Base-by-base conservation (phyloP, 2,329 filamentous ascomycete genomes). In the Colletotrichum sidae region DNA sequence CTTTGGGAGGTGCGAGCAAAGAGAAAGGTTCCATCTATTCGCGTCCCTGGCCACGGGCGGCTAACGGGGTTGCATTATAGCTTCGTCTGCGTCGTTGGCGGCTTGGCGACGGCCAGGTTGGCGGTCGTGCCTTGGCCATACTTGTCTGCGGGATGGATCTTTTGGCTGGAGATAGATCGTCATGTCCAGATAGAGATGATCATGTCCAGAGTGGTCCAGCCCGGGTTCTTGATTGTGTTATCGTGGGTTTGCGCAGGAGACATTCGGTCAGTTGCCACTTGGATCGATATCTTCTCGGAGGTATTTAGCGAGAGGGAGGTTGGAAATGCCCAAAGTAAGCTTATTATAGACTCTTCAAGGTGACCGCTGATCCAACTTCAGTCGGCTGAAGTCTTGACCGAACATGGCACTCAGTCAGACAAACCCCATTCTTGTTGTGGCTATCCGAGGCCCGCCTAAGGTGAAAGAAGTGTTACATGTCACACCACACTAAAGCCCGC, bases 21-120 rank as follows among this genome's bases (percentile, higher is more conserved):
- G 17, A 25, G 62, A 57, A 65, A 65, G 62, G 62, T 65, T n/a
- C n/a, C 39, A 46, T 65, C 62, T 65, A 12, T 17, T 25, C 41
- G 5, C 39, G 52, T 37, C 34, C 57, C 45, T 38, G 45, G 35
- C 13, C 46, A 13, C 38, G 9, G 9, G 50, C 39, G 39, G 51
- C 15, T 25, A 25, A 25, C 25, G 25, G 50, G 44, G 39, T 61
- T 65, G 46, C 51, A 65, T 46, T 42, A 15, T 38, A 15, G 51
- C 57, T 47, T 65, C 34, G 45, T 51, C 45, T 46, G 42, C 45
- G 50, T n/a, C 12, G 45, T 55, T 65, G 57, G 61, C 61, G 57
- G 25, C 61, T 65, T 65, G 61, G 61, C 61, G 50, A 50, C 56
- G 34, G 38, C 47, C 39, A 45, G 37, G 25, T 39, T 41, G 50